These are phyloP conservation scores for Entomortierella lignicola DNA, from an alignment of 192 early-diverging fungal species.

Conservation along the genomic window DNA sequence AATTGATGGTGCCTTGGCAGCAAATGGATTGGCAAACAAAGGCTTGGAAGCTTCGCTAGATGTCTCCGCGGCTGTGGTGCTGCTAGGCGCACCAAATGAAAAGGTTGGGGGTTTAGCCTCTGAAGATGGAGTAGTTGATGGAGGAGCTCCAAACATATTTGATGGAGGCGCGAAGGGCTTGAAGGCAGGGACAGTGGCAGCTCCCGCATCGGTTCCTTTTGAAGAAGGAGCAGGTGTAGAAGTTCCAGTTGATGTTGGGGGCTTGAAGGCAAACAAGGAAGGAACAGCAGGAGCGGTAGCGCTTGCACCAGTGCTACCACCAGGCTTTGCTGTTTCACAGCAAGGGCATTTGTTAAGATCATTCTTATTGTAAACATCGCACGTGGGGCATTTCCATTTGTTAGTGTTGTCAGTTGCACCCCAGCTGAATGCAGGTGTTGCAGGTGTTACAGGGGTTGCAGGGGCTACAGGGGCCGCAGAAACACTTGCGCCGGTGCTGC, in stretches of 20 bases:
- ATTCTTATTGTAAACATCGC: slow-evolving; percentile 26
- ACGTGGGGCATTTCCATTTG: slow-evolving; percentile 41
- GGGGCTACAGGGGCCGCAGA: slow-evolving; percentile 2
- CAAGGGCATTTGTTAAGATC: slow-evolving; percentile 20
- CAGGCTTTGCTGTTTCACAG: slow-evolving; percentile 33
- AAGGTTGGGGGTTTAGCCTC: slow-evolving; percentile 10
- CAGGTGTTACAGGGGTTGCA: not conserved
- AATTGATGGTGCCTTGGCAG: slow-evolving; percentile 2
- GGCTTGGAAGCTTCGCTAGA: not conserved
- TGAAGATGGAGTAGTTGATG: not conserved
- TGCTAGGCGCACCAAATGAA: slow-evolving; percentile 4
- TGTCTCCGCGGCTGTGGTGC: slow-evolving; percentile 2
- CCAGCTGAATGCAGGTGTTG: not conserved
- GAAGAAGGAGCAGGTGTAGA: not conserved
- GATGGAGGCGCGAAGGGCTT: not conserved
- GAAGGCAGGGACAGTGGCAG: not conserved
- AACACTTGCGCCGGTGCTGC: slow-evolving; percentile 1
- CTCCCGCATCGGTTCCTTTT: not conserved
- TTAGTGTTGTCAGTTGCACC: slow-evolving; percentile 1
- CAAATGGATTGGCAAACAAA: slow-evolving; percentile 10
- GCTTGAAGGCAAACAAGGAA: not conserved
- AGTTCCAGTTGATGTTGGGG: not conserved
- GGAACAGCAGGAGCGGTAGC: not conserved
- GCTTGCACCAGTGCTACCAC: not conserved
- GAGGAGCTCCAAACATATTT: not conserved